Base-by-base conservation (phyloP, 2,329 filamentous ascomycete genomes). In the Parasarocladium wereldwijsianum region DNA sequence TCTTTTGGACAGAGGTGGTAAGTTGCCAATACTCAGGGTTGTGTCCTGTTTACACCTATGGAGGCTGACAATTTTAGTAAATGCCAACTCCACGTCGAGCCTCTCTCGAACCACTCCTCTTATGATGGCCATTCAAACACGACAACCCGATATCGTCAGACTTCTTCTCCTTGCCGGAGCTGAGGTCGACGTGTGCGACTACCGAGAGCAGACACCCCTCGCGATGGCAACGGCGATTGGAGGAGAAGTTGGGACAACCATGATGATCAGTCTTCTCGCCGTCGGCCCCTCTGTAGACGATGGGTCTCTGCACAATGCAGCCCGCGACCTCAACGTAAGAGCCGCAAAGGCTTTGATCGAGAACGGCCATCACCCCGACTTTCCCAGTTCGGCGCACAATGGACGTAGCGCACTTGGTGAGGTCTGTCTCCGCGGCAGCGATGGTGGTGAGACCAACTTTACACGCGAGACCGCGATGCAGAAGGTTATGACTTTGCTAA, bases 231-330 rank as follows among this genome's bases (percentile, higher is more conserved):
- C 70, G 2, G 55, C 50, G 22, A 55, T 69, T 3, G 62, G 64
- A 0, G 66, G 68, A 10, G 61, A 70, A 0, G 37, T 67, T 9
- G 60, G 64, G 1, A 62, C 62, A 12, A 52, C 57, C 8, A 65
- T 72, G 48, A 63, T 71, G 62, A 52, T 56, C 2, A 60, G 58
- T 30, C 47, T 78, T 1, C 54, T 76, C 5, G 60, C 60, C 0
- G 63, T 66, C 0, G 65, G 68, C 13, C 66, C 70, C 1, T 60
- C 65, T 2, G 60, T 56, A 24, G 70, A 79, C 34, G 75, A 81
- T 35, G 73, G 74, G 0, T 77, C 71, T 2, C 54, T 81, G 3
- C 75, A 80, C 40, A 73, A 76, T 35, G 70, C 73, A 4, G 66
- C 73, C 0, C 57, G 68, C 9, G 61, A 66, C 26, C 55, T 79